Base-by-base conservation (phyloP, 768 basidiomycete genomes). In the Suillus subalutaceus region DNA sequence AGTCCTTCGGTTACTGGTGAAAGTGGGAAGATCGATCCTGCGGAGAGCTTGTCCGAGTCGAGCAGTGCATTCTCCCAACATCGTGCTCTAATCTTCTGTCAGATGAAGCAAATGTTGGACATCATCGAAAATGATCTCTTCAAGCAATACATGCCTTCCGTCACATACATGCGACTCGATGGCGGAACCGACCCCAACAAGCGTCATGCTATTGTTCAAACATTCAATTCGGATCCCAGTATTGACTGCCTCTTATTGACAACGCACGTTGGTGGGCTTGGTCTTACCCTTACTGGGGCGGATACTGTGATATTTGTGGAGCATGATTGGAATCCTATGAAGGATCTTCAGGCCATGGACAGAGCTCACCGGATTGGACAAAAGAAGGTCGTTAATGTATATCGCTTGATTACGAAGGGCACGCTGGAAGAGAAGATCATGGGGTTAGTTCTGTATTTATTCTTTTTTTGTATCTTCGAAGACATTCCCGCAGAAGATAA, bases 311-410 rank as follows among this genome's bases (percentile, higher is more conserved):
- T 99, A 69, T 99, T 99, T 72, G 94, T 99, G 62, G 97, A 99
- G 75, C 97, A 99, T 72, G 97, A 99, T 76, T 99, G 97, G 97
- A 99, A 99, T 76, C 97, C 97, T 8, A 97, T 97, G 96, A 99
- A 99, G 77, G 97, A 99, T 81, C 80, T 99, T 7, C 97, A 99
- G 74, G 97, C 97, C 9, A 99, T 99, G 97, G 97, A 99, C 75
- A 87, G 97, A 65, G 97, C 97, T 1, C 97, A 99, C 79, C 90
- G 97, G 63, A 90, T 99, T 44, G 97, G 97, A 7, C 97, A 99
- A 80, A 99, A 97, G 83, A 95, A 96, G 78, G 97, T 99, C 16
- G 97, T 99, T 37, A 99, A 99, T 71, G 97, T 99, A 6, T 99
- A 99, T 80, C 91, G 97, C 18, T 80, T 99, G 62, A 94, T 99